Base-by-base conservation (phyloP, 2,329 filamentous ascomycete species). In the Scorias spongiosa region DNA sequence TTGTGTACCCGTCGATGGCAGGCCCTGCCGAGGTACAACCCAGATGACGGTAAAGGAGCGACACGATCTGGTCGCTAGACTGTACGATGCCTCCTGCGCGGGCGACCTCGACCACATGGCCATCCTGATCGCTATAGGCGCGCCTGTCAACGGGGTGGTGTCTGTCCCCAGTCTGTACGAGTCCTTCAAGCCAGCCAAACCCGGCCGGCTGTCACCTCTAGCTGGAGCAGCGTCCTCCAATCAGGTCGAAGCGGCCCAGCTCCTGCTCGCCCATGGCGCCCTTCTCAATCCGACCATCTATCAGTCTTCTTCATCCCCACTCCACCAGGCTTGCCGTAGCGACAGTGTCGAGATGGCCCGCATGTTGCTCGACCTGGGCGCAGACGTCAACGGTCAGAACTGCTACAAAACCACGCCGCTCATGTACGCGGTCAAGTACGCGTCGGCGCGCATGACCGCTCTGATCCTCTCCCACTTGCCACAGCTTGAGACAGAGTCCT, bases 391-490 rank as follows among this genome's bases (percentile, higher is more conserved):
- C 48, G 49, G 48, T 29, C 44, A 53, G 15, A 59, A 60, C 39
- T 45, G 46, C 29, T 60, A 57, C 48, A 57, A 57, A 29, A 51
- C 52, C 14, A 57, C 57, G 1, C 54, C 57, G 1, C 45, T 57
- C 18, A 60, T 60, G 58, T 59, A 59, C 51, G 57, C 58, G 10
- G 54, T 49, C 40, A 57, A 57, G 36, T 55, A 59, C 44, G 51
- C 48, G 12, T 54, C 51, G 1, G 42, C 44, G 2, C 48, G 50
- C 1, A 48, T 59, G 30, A 47, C 59, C 26, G 41, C 46, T 8
- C 49, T 59, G 2, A 38, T 59, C 6, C 50, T 60, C 2, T 46
- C 47, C 14, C 51, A 55, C 46, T 41, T 46, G 10, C 58, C 57
- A 2, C 47, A 57, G 29, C 48, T 59, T n/a, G 41, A 46, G 38